These are phyloP conservation scores for Lactarius akahatsu DNA, from an alignment of 768 basidiomycete genomes.

Conservation along the genomic window DNA sequence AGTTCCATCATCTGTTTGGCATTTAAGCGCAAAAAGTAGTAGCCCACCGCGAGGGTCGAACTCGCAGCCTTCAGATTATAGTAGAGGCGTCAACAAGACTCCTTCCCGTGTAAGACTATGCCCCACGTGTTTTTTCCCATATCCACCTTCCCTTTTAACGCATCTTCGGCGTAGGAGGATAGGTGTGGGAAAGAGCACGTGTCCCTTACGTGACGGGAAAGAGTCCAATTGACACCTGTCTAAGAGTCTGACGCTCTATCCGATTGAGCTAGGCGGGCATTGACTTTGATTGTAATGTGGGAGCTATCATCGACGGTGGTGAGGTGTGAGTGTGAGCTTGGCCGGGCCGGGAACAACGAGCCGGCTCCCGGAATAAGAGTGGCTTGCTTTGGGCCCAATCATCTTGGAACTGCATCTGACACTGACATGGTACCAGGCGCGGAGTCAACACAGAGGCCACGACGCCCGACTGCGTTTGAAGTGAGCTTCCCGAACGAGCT, in stretches of 20 bases:
- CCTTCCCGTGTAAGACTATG: too few species aligned
- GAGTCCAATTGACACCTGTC: background rate
- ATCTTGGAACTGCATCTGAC: background rate
- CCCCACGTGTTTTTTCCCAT: too few species aligned
- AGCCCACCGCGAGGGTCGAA: conserved; percentile 66
- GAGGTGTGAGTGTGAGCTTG: background rate
- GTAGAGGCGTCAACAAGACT: background rate
- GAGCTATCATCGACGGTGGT: background rate
- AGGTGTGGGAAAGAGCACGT: too few species aligned
- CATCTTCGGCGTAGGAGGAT: too few species aligned
- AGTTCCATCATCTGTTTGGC: background rate
- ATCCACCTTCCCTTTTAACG: too few species aligned
- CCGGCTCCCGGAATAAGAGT: background rate
- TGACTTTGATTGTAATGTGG: background rate
- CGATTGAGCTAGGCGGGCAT: conserved; percentile 65
- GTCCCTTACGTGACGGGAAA: too few species aligned
- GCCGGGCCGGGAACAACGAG: background rate
- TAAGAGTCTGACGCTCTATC: conserved; percentile 70
- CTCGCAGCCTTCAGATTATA: conserved; percentile 58
- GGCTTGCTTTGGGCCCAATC: too few species aligned
- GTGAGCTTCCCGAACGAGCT: conserved; percentile 51
- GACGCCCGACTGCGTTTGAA: conserved; percentile 50
- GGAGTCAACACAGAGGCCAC: background rate
- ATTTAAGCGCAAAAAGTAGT: conserved; percentile 26
- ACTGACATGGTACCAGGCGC: background rate